Evolutionary conservation across 192 early-diverging fungal species (phyloP).

Genomic region (Podila epigama): DNA sequence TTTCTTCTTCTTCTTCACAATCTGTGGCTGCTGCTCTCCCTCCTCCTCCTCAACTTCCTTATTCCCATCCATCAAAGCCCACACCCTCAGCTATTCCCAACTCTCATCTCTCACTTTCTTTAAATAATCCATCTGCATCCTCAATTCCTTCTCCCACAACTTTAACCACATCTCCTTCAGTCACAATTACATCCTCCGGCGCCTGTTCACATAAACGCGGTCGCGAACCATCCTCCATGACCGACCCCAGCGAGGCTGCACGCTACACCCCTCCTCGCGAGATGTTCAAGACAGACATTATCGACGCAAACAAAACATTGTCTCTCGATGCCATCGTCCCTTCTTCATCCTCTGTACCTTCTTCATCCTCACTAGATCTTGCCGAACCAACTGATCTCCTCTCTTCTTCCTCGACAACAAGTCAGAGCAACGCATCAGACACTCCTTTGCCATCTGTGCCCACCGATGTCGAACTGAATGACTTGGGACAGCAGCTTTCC

Average conservation of each 20-base stretch:
- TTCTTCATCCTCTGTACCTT: neutral
- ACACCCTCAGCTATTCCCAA: too few species aligned
- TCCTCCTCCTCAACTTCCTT: neutral
- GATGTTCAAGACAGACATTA: slow-evolving; percentile 25
- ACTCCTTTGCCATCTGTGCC: neutral
- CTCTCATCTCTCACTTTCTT: too few species aligned
- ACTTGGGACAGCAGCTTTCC: slow-evolving; percentile 32
- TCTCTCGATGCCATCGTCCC: neutral
- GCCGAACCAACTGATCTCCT: neutral
- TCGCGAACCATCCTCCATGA: slow-evolving; percentile 41
- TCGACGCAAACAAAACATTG: neutral
- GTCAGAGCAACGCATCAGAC: too few species aligned
- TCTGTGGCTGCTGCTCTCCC: neutral
- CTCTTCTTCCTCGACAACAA: neutral
- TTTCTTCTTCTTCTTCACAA: neutral
- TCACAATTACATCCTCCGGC: neutral
- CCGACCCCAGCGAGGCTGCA: slow-evolving; percentile 41
- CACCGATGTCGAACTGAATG: slow-evolving; percentile 22
- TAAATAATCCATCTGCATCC: too few species aligned
- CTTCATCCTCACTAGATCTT: neutral
- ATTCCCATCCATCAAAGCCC: neutral
- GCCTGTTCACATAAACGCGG: slow-evolving; percentile 40
- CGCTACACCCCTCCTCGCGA: slow-evolving; percentile 44
- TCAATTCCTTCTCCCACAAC: neutral
- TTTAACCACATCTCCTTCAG: neutral